Conservation (phyloP, 2,329 filamentous ascomycete genomes). For the Botrytis fabae region DNA sequence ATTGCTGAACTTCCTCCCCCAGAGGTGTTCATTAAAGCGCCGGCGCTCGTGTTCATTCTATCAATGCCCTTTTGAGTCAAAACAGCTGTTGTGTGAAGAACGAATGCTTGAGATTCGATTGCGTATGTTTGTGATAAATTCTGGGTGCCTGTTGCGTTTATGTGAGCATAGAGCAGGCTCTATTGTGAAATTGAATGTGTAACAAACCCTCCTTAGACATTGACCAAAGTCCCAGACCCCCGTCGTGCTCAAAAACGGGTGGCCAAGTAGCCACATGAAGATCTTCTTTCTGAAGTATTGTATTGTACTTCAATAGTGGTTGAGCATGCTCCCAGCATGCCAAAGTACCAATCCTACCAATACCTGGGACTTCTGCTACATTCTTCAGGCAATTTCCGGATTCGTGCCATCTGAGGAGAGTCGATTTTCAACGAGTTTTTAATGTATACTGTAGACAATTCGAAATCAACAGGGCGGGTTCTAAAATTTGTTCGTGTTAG, state of each 20-base stretch:
- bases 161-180: background rate
- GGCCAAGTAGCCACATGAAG: conserved; percentile 58
- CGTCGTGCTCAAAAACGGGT: conserved; percentile 52
- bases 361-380: conserved; percentile 49
- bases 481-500: background rate
- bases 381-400: conserved; percentile 54
- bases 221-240: conserved; percentile 33
- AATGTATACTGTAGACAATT: background rate
- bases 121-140: conserved; percentile 57
- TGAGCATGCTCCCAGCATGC: conserved; percentile 55
- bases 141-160: conserved; percentile 37
- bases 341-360: conserved; percentile 53
- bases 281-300: conserved; percentile 50
- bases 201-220: conserved; percentile 35
- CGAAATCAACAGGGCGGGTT: background rate
- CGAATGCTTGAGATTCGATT: conserved; percentile 57
- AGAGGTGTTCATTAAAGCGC: conserved; percentile 47
- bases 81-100: conserved; percentile 55
- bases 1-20: conserved; percentile 52
- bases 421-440: conserved; percentile 42
- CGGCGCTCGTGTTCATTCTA: background rate
- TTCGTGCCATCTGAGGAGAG: conserved; percentile 46
- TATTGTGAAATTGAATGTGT: conserved; percentile 28
- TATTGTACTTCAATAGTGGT: conserved; percentile 54
- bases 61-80: conserved; percentile 43